Conservation (phyloP, 495 filamentous ascomycete genomes). For the Aspergillus bertholletiae region DNA sequence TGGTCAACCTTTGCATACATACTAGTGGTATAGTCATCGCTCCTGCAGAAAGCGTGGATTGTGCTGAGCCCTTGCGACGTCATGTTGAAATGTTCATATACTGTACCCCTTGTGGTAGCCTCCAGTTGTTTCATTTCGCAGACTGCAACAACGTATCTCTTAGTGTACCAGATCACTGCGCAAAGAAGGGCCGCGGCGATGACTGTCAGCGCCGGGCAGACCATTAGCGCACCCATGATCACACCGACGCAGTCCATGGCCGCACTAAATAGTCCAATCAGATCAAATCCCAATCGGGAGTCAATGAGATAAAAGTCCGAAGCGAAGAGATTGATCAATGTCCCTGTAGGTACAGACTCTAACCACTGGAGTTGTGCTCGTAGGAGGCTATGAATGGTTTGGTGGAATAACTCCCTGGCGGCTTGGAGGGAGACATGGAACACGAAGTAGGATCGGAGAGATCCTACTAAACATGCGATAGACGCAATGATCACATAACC, state of each 20-base stretch:
- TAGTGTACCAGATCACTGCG: conserved; percentile 50
- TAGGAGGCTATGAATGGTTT: conserved; percentile 56
- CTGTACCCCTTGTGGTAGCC: conserved; percentile 58
- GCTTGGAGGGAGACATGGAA: conserved; percentile 53
- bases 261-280: conserved; percentile 52
- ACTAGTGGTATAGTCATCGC: conserved; percentile 50
- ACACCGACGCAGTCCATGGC: conserved; percentile 12
- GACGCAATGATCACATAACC: conserved; percentile 27
- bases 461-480: conserved; percentile 51
- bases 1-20: conserved; percentile 61
- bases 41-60: conserved; percentile 63
- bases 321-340: conserved; percentile 69
- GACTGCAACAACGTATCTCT: conserved; percentile 58
- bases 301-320: conserved; percentile 66
- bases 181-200: conserved; percentile 11
- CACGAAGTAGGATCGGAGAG: conserved; percentile 49
- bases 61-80: conserved; percentile 62
- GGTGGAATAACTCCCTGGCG: conserved; percentile 54
- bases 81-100: conserved; percentile 65
- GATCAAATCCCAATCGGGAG: conserved; percentile 50
- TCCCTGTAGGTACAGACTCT: conserved; percentile 68
- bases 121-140: conserved; percentile 67
- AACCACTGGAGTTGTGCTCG: conserved; percentile 66
- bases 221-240: conserved; percentile 16
- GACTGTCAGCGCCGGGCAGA: conserved; percentile 16